phyloP scores from a whole-genome alignment of 2,329 filamentous ascomycete genomes.

The Fusarium abutilonis region DNA sequence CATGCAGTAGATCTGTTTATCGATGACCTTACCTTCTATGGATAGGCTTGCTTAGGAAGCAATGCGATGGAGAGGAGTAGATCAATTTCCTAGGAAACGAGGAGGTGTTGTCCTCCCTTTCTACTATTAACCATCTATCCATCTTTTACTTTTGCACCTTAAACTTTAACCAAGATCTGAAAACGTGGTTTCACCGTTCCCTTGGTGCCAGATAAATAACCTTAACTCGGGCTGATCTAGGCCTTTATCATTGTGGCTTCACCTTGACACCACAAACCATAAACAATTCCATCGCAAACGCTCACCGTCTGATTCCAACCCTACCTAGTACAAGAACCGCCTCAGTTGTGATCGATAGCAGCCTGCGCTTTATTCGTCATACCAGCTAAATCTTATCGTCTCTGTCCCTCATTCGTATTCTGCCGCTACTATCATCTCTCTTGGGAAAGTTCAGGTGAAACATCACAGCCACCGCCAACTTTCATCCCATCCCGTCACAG shows the following conservation, averaged over 20 bases:
- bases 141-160: constrained; percentile 2
- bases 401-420: constrained; percentile 10
- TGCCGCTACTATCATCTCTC: constrained; percentile 19
- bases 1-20: constrained; percentile 16
- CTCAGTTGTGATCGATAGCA: constrained; percentile 4
- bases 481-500: constrained; percentile 4
- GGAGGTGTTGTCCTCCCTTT: background rate
- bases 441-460: constrained; percentile 16
- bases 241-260: constrained; percentile 34
- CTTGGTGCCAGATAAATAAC: constrained; percentile 35
- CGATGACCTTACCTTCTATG: background rate
- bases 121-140: constrained; percentile 3
- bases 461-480: constrained; percentile 20
- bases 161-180: constrained; percentile 18
- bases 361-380: constrained; percentile 1
- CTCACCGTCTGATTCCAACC: constrained; percentile 20
- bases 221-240: constrained; percentile 42
- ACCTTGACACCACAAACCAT: constrained; percentile 22
- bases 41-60: constrained; percentile 19
- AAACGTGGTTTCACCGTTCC: constrained; percentile 37
- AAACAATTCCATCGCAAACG: constrained; percentile 12
- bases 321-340: constrained; percentile 28
- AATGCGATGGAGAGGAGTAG: constrained; percentile 12
- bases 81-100: constrained; percentile 4
- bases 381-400: background rate